A percentile compares a stretch with the other conserved stretches of the same genome.
These are phyloP conservation scores for Trypanosoma congolense DNA, from an alignment of 208 protist species.

Conservation along the genomic window DNA sequence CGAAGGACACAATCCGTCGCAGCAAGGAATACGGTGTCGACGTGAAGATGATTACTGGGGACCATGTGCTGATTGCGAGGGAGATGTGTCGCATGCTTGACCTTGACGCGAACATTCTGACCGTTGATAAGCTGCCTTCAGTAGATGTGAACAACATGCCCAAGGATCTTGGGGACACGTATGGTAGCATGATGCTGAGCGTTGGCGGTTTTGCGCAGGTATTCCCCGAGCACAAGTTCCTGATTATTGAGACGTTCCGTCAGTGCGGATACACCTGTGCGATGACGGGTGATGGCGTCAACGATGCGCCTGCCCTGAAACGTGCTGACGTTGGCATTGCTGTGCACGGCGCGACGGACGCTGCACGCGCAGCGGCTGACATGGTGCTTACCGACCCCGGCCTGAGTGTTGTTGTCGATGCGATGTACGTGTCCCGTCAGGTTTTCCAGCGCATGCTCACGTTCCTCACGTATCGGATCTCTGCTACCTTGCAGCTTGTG, in stretches of 20 bases:
- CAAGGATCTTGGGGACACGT: slow-evolving; percentile 55
- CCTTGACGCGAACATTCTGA: slow-evolving; percentile 73
- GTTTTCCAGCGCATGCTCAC: slow-evolving; percentile 95
- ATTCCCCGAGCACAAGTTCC: slow-evolving; percentile 94
- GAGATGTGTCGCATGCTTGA: slow-evolving; percentile 90
- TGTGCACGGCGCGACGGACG: slow-evolving; percentile 91
- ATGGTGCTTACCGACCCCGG: slow-evolving; percentile 93
- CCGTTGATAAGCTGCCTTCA: slow-evolving; percentile 26
- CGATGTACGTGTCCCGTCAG: slow-evolving; percentile 88
- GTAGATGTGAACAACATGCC: slow-evolving; percentile 37
- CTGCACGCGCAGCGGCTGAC: slow-evolving; percentile 90
- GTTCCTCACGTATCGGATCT: slow-evolving; percentile 78
- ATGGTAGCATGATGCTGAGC: slow-evolving; percentile 63
- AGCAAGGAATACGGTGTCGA: slow-evolving; percentile 84
- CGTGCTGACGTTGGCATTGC: slow-evolving; percentile 95
- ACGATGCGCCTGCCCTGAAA: slow-evolving; percentile 95
- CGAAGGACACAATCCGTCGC: slow-evolving; percentile 78
- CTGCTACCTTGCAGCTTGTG: slow-evolving; percentile 76
- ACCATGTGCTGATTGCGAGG: slow-evolving; percentile 89
- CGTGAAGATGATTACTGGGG: slow-evolving; percentile 96
- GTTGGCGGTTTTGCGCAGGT: slow-evolving; percentile 91
- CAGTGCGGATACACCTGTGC: slow-evolving; percentile 85
- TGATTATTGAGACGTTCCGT: slow-evolving; percentile 91
- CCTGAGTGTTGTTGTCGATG: slow-evolving; percentile 91
- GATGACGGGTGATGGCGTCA: slow-evolving; percentile 97